A percentile compares a stretch with the other conserved stretches of the same genome.
Evolutionary conservation across 2,329 filamentous ascomycete species (phyloP).

Genomic region (Tolypocladium guangdongense): DNA sequence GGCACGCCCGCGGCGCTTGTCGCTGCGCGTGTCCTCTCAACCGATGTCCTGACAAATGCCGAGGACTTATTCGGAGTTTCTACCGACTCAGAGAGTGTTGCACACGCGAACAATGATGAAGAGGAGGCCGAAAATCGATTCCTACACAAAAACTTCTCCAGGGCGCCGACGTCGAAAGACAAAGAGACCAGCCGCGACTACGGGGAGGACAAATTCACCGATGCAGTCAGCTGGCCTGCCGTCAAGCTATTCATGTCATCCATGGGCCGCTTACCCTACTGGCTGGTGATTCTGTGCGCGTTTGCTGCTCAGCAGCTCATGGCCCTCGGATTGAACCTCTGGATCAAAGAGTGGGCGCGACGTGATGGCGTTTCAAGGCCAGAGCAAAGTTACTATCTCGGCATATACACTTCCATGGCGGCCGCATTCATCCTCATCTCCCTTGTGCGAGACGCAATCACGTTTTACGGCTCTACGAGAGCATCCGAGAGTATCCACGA

Average conservation of each 20-base stretch:
- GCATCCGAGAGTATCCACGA: conserved; percentile 1
- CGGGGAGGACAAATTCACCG: not conserved
- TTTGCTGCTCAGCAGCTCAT: not conserved
- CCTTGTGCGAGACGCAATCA: not conserved
- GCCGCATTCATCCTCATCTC: not conserved
- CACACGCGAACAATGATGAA: no score
- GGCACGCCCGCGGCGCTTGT: not conserved
- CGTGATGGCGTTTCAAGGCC: not conserved
- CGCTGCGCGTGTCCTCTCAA: not conserved
- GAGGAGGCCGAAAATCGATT: not conserved
- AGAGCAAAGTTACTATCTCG: not conserved
- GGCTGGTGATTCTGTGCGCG: not conserved
- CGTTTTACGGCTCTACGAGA: not conserved
- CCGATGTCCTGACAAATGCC: not conserved
- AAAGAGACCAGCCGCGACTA: not conserved
- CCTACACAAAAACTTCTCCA: conserved; percentile 3
- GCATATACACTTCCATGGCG: not conserved
- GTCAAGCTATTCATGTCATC: not conserved
- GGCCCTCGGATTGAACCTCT: not conserved
- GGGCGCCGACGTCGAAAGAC: not conserved
- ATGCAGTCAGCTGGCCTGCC: not conserved
- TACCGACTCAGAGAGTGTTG: not conserved
- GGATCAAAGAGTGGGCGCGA: not conserved
- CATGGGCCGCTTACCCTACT: not conserved
- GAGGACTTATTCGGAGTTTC: not conserved